Evolutionary conservation across 768 basidiomycete species (phyloP).

Genomic region (Cyclocybe cylindracea): DNA sequence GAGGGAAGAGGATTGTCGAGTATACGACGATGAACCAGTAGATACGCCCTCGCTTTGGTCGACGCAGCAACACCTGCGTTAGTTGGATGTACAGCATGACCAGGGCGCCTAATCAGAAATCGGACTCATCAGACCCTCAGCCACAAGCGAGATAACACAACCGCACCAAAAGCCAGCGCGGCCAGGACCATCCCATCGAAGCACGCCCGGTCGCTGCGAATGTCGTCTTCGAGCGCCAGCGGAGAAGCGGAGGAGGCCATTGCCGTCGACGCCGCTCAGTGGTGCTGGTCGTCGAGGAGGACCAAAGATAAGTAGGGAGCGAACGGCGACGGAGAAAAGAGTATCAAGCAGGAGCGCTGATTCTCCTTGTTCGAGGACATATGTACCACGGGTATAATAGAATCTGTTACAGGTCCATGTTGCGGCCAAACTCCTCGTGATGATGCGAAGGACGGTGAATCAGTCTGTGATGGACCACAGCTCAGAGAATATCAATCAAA

Average conservation of each 20-base stretch:
- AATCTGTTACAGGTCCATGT: conserved; percentile 1
- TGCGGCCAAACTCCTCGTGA: conserved; percentile 10
- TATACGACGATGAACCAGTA: conserved; percentile 37
- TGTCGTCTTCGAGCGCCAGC: neutral
- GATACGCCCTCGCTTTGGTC: conserved; percentile 33
- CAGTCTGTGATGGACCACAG: neutral
- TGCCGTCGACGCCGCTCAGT: too few relatives aligned
- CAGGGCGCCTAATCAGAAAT: conserved; percentile 31
- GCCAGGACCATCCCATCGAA: conserved; percentile 35
- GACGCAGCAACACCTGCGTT: conserved; percentile 31
- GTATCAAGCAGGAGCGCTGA: conserved; percentile 2
- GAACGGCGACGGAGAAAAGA: conserved; percentile 4
- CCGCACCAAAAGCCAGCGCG: conserved; percentile 35
- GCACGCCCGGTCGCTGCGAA: conserved; percentile 23
- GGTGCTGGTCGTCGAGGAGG: too few relatives aligned
- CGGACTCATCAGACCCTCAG: neutral
- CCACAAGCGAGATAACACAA: neutral
- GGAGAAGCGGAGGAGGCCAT: neutral
- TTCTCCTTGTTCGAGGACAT: conserved; percentile 1
- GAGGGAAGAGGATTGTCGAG: conserved; percentile 29
- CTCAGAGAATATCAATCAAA: too few relatives aligned
- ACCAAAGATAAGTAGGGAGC: neutral
- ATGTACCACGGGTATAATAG: conserved; percentile 12
- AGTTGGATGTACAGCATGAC: conserved; percentile 42
- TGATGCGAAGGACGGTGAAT: neutral